Base-by-base conservation (phyloP, 495 filamentous ascomycete species). In the Viridothelium virens region DNA sequence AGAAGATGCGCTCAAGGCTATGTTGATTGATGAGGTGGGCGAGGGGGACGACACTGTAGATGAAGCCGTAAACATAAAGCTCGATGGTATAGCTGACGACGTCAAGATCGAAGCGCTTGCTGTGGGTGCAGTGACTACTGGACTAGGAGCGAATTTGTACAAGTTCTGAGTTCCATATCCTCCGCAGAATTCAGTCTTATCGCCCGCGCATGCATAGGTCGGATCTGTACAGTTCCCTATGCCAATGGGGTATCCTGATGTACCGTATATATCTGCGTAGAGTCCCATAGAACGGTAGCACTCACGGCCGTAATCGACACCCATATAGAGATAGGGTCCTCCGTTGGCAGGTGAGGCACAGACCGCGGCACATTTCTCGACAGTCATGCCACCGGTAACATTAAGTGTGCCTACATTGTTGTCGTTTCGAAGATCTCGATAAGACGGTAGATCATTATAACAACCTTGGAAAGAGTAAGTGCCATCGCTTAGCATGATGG, bases 391-490 rank as follows among this genome's bases (percentile, higher is more conserved):
- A 9, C 25, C 53, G 31, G 11, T 59, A 14, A 59, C 31, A 4
- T 59, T 36, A 4, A 18, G 25, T 33, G 53, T 59, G n/a, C 53
- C 53, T 9, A 36, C 4, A 33, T 36, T 36, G 31, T 59, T 59
- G 11, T 11, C 25, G 31, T 59, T 59, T 33, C 53, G 53, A 36
- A 59, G 53, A 14, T 59, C 53, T 14, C 53, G 4, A 2, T 59
- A 59, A 14, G 53, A 59, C 7, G 53, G 53, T n/a, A 36, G 33
- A 36, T 59, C 53, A 18, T 59, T 36, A 14, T 59, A 59, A 31
- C 53, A 59, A 31, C 53, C 53, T 59, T 59, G 53, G 31, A 59
- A 59, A 31, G 53, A 59, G 53, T 59, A 59, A 10, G 10, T 7
- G 18, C 53, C 53, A 18, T 59, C 36, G 14, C 31, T 59, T 18